Evolutionary conservation across 495 filamentous ascomycete genomes (phyloP), one percentile per base, ranked within the genome.

Genomic region (Penicillium desertorum): DNA sequence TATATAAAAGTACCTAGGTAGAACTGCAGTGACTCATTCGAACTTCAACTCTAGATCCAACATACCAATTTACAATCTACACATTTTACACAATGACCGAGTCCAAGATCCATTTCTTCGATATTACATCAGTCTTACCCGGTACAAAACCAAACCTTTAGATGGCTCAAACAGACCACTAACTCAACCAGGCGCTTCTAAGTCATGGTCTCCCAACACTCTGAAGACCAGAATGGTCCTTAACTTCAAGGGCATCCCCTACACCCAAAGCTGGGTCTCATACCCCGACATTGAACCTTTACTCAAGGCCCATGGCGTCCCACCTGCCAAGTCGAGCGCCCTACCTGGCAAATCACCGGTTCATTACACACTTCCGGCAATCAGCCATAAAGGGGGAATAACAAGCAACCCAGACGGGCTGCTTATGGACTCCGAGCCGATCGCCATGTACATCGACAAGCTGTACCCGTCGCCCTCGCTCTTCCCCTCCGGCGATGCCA

Each of bases 191-290:
- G 73, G 67, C 5, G 4, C 67, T 17, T 43, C 48, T 1, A 73
- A 74, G 51, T 71, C 73, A 62, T 76, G 75, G 75, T 76, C 75
- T 23, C 66, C 68, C 1, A 76, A 75, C 51, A 76, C 75, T 17
- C 58, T 73, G 29, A 72, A 71, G 55, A 71, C 69, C 14, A 68
- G 75, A n/a, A 48, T 68, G 17, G 64, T 69, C 11, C 61, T 76
- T 11, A 77, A 77, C 62, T 75, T 69, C 67, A 77, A 77, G 48
- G 58, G 62, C 1, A 72, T 75, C 50, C 71, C 68, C 11, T 76
- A 75, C 57, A 76, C 73, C 11, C 68, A 77, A 56, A 70, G 66
- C 54, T 77, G 63, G 60, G 64, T 75, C 34, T 75, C 75, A 30
- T 76, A 76, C 59, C 73, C 73, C 3, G 75, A 76, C 44, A 75